Base-by-base conservation (phyloP, 108 stramenopile species). In the Nitzschia inconspicua region DNA sequence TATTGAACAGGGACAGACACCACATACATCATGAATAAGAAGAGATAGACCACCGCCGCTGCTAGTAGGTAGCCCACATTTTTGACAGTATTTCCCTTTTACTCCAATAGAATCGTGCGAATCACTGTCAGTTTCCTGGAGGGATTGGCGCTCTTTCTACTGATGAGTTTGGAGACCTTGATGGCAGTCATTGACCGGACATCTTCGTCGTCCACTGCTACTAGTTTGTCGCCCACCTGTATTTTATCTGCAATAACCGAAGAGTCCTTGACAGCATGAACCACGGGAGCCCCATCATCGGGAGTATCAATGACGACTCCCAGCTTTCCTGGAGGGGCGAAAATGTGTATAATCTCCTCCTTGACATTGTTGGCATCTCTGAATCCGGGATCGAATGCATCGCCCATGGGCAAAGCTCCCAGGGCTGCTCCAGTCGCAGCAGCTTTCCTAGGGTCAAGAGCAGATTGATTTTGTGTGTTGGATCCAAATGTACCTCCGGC, bases 261-360 rank as follows among this genome's bases (percentile, higher is more conserved):
- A 3, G 81, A 70, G 41, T 94, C 93, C 68, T 91, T 91, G 50
- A 94, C 84, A 3, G 85, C 82, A 70, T 94, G 93, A 11, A 94
- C 86, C 14, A 88, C 77, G 2, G 93, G 93, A 30, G 89, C 89
- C 16, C 85, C 84, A 41, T 89, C 81, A 66, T 88, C 72, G 39
- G 93, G 89, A 20, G 93, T 89, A 55, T 94, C 93, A 75, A 94
- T 89, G 27, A 94, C 89, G 31, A 94, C 88, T 20, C 93, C 93
- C 18, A 94, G 75, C 59, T 94, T 94, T 26, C 93, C 93, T 3
- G 89, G 58, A 1, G 93, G 93, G 26, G 93, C 93, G 54, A 75
- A 84, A 11, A 94, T 68, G 28, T 88, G 76, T 41, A 93, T 69
- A 13, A 85, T 25, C 63, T 86, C 79, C 44, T 93, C 91, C 10